Percentiles rank a stretch among this genome's conserved stretches.
These are phyloP conservation scores for Trametes elegans DNA, from an alignment of 768 basidiomycete genomes.

Conservation along the genomic window DNA sequence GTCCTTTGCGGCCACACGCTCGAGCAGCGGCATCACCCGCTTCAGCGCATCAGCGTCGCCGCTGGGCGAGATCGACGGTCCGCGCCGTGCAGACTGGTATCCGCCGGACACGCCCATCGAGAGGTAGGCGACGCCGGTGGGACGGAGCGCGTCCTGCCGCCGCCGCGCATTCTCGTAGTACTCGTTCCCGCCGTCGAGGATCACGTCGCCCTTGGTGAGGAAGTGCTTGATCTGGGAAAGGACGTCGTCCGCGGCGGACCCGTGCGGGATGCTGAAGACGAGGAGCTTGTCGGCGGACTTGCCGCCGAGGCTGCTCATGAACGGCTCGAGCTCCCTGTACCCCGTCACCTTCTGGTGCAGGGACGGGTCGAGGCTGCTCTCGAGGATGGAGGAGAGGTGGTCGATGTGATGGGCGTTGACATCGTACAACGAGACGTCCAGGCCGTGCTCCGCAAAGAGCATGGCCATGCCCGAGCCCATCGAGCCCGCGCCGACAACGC, in stretches of 20 bases:
- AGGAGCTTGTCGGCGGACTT: conserved; percentile 18
- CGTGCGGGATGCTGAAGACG: conserved; percentile 27
- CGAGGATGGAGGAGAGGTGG: conserved; percentile 5
- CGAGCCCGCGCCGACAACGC: conserved; percentile 24
- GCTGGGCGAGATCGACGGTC: conserved; percentile 24
- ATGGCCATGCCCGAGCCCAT: conserved; percentile 27
- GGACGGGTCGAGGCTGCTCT: conserved; percentile 6
- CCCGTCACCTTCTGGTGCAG: conserved; percentile 14
- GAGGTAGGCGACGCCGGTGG: conserved; percentile 17
- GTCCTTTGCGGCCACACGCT: conserved; percentile 22
- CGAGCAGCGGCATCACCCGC: conserved; percentile 21
- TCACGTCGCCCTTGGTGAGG: conserved; percentile 23
- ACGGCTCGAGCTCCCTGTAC: conserved; percentile 20
- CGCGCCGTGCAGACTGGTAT: conserved; percentile 24
- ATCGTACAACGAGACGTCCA: conserved; percentile 24
- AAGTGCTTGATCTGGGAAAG: conserved; percentile 5
- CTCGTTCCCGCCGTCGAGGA: conserved; percentile 27
- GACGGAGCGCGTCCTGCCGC: conserved; percentile 16
- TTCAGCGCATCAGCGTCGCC: conserved; percentile 20
- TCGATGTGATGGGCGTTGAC: conserved; percentile 18
- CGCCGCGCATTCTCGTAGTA: conserved; percentile 22
- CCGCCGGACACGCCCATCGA: conserved; percentile 25
- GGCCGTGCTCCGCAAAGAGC: conserved; percentile 26
- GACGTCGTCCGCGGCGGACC: conserved; percentile 22
- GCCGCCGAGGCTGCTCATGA: conserved; percentile 21